Conservation (phyloP, 768 basidiomycete genomes). For the Royoungia palumana region DNA sequence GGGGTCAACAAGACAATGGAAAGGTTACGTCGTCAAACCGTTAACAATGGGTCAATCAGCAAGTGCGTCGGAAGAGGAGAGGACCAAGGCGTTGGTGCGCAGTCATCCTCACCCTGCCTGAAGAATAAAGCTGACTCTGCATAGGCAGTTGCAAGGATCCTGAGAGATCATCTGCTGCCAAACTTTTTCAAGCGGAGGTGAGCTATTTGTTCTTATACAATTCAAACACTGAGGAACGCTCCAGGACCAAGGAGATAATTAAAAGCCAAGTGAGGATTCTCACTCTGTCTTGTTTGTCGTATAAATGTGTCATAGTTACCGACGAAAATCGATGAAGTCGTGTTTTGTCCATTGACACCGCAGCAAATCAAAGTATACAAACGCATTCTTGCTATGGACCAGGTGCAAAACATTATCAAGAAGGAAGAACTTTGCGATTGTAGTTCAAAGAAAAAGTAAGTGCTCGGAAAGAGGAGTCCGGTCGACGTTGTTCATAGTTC, state of each 20-base stretch:
- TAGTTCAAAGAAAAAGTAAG: constrained; percentile 53
- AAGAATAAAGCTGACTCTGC: background rate
- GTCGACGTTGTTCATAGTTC: constrained; percentile 11
- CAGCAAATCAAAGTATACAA: constrained; percentile 74
- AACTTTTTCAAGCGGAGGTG: constrained; percentile 81
- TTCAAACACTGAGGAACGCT: background rate
- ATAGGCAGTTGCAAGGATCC: constrained; percentile 55
- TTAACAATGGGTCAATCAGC: constrained; percentile 66
- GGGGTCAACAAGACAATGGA: constrained; percentile 76
- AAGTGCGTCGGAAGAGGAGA: constrained; percentile 59
- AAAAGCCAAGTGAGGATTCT: constrained; percentile 52
- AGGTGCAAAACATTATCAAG: constrained; percentile 67
- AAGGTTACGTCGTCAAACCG: constrained; percentile 63
- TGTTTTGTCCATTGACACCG: constrained; percentile 84
- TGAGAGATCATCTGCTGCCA: constrained; percentile 72
- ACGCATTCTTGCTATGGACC: constrained; percentile 56
- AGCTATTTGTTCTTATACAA: background rate
- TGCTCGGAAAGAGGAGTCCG: constrained; percentile 15
- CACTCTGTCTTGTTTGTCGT: background rate
- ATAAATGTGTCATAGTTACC: constrained; percentile 56
- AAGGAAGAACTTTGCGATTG: constrained; percentile 77
- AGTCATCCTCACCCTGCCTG: background rate
- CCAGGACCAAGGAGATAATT: constrained; percentile 74
- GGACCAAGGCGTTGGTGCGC: constrained; percentile 50
- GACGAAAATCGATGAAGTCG: constrained; percentile 83